A percentile compares a stretch with the other conserved stretches of the same genome.
phyloP scores from a whole-genome alignment of 148 eudicot species.

The Nyssa sinensis region DNA sequence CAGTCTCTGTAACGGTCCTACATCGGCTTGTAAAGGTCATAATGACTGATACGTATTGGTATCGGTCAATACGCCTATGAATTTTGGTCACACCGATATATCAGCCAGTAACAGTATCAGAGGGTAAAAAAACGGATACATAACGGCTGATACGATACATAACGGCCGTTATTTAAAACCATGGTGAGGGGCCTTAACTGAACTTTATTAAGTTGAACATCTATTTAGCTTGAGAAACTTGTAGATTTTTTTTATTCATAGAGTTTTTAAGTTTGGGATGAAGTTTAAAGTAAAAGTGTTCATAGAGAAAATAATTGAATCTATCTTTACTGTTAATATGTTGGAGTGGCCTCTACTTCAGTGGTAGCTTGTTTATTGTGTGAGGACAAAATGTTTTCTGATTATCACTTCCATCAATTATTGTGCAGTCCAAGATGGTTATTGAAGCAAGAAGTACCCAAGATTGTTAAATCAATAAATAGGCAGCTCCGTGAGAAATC shows the following conservation, averaged over 20 bases:
- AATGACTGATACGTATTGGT: too few relatives aligned
- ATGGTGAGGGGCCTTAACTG: too few relatives aligned
- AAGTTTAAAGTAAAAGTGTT: too few relatives aligned
- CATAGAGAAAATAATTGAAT: background rate
- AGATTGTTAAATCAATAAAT: conserved; percentile 82
- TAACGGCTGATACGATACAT: too few relatives aligned
- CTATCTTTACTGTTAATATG: background rate
- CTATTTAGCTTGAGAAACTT: background rate
- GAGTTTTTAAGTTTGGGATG: background rate
- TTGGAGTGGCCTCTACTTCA: background rate
- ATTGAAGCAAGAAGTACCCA: conserved; percentile 92
- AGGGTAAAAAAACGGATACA: too few relatives aligned
- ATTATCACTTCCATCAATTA: background rate
- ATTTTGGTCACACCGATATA: too few relatives aligned
- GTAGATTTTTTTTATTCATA: too few relatives aligned
- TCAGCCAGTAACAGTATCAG: too few relatives aligned
- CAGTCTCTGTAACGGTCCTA: too few relatives aligned
- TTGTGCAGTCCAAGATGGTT: conserved; percentile 82
- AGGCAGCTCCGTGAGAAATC: conserved; percentile 94
- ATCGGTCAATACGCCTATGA: too few relatives aligned
- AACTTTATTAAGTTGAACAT: background rate
- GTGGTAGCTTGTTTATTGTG: background rate
- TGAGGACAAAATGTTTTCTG: background rate
- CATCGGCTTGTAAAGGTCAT: too few relatives aligned
- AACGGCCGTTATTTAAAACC: too few relatives aligned